Conservation (phyloP, 2,329 filamentous ascomycete species). For the Alternaria infectoria region DNA sequence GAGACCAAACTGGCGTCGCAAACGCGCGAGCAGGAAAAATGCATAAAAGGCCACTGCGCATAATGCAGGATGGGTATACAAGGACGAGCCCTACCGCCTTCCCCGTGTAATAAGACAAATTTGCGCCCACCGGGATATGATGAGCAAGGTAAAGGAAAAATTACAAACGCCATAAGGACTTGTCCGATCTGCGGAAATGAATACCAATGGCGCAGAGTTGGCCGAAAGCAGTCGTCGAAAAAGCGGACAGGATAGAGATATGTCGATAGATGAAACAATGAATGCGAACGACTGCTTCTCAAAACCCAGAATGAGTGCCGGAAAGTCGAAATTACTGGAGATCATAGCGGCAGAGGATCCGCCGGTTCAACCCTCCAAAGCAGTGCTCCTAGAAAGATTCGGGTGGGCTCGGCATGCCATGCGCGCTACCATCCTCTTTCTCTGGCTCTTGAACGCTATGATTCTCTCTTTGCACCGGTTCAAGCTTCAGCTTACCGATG, state of each 20-base stretch:
- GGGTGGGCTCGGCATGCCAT: conserved; percentile 81
- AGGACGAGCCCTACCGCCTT: conserved; percentile 30
- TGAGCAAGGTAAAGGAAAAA: not conserved
- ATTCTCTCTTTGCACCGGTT: conserved; percentile 65
- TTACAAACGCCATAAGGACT: not conserved
- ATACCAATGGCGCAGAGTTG: not conserved
- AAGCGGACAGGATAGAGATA: conserved; percentile 6
- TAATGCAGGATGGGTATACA: conserved; percentile 46
- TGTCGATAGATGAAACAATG: conserved; percentile 18
- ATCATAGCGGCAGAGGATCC: not conserved
- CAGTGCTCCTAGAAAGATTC: conserved; percentile 64
- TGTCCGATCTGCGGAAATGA: not conserved
- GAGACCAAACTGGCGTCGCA: conserved; percentile 1
- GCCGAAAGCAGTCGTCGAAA: not conserved
- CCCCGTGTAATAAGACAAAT: conserved; percentile 19
- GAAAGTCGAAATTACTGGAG: conserved; percentile 6
- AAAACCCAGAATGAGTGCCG: not conserved
- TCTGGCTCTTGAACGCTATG: conserved; percentile 66
- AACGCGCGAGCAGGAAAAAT: not conserved
- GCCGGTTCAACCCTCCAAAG: not conserved
- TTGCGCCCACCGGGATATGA: conserved; percentile 5
- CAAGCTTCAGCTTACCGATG: conserved; percentile 57
- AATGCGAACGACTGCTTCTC: conserved; percentile 2
- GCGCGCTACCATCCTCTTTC: conserved; percentile 69
- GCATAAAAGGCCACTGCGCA: conserved; percentile 9